These are phyloP conservation scores for Geosmithia putterillii DNA, from an alignment of 2,329 filamentous ascomycete species.

Conservation along the genomic window DNA sequence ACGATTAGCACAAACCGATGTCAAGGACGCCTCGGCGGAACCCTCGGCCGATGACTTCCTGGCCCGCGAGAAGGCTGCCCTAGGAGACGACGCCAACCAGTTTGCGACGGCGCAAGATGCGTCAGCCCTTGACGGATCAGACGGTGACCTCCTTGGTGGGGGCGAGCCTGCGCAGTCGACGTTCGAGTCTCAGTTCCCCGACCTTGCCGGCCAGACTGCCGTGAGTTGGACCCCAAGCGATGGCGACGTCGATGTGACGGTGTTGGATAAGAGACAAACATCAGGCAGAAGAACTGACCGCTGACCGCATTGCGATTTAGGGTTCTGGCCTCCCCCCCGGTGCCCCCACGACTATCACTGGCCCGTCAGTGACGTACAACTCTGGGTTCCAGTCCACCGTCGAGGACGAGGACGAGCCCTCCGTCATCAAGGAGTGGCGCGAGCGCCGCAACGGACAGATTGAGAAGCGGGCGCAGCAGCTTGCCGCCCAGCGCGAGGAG, in stretches of 20 bases:
- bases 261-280: neutral
- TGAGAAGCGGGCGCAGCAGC: constrained; percentile 73
- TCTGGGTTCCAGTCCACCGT: constrained; percentile 46
- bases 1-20: constrained; percentile 61
- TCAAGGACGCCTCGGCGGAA: constrained; percentile 42
- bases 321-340: constrained; percentile 15
- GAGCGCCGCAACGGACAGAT: constrained; percentile 76
- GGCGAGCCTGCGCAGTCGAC: constrained; percentile 37
- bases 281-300: neutral
- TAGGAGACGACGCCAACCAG: constrained; percentile 88
- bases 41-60: constrained; percentile 73
- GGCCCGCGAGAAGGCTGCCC: constrained; percentile 74
- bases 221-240: constrained; percentile 11
- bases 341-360: constrained; percentile 48
- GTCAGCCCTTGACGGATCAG: constrained; percentile 49
- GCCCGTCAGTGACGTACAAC: constrained; percentile 50
- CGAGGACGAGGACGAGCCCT: constrained; percentile 68
- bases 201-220: constrained; percentile 39
- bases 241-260: neutral
- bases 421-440: constrained; percentile 86
- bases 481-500: constrained; percentile 68
- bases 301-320: constrained; percentile 7
- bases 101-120: constrained; percentile 70
- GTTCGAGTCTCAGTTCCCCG: constrained; percentile 88
- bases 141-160: constrained; percentile 61